phyloP scores from a whole-genome alignment of 2,329 filamentous ascomycete genomes.

The Pseudonectria buxi region DNA sequence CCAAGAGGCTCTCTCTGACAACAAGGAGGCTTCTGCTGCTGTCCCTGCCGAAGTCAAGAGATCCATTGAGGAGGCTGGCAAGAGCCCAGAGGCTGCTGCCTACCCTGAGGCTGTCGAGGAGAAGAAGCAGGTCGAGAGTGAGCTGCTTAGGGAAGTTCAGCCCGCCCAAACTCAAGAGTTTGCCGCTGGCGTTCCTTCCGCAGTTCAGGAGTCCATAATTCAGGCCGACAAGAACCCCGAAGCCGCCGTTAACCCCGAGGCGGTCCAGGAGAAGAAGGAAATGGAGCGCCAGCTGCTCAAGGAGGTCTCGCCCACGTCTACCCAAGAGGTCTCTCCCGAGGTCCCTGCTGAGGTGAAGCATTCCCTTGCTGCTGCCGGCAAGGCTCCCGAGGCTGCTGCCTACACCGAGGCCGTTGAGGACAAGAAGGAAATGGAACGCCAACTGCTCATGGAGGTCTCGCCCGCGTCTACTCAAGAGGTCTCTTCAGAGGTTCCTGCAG shows the following conservation, averaged over 20 bases:
- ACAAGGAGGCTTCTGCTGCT: constrained; percentile 39
- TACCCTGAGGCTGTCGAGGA: constrained; percentile 64
- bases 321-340: constrained; percentile 15
- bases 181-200: constrained; percentile 9
- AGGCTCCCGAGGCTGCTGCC: constrained; percentile 6
- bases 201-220: constrained; percentile 41
- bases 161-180: constrained; percentile 27
- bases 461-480: constrained; percentile 27
- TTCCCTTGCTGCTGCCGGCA: constrained; percentile 1
- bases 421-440: constrained; percentile 59
- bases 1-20: constrained; percentile 35
- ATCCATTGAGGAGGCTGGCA: constrained; percentile 50
- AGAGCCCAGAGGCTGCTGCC: constrained; percentile 63
- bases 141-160: constrained; percentile 62
- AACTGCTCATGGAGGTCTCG: constrained; percentile 62
- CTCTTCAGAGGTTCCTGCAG: constrained; percentile 10
- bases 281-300: constrained; percentile 69
- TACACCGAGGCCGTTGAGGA: constrained; percentile 14
- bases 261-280: constrained; percentile 67
- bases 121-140: constrained; percentile 67
- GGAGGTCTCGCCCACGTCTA: constrained; percentile 45
- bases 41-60: constrained; percentile 52
- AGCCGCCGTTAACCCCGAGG: constrained; percentile 60
- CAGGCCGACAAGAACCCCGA: constrained; percentile 59
- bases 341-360: constrained; percentile 14